These are phyloP conservation scores for Claviceps purpurea DNA, from an alignment of 2,329 filamentous ascomycete genomes.

Conservation along the genomic window DNA sequence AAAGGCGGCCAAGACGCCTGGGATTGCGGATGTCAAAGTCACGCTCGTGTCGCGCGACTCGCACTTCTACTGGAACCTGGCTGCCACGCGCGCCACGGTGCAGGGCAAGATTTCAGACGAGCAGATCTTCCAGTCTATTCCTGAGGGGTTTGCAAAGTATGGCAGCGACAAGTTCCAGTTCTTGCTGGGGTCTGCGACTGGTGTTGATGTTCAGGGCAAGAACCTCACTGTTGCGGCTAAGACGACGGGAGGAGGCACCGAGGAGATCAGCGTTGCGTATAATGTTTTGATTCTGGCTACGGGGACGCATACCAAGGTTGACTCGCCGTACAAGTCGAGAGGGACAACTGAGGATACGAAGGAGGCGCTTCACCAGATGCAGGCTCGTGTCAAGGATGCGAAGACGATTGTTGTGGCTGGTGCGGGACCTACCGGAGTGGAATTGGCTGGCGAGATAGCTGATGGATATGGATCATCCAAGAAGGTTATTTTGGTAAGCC, in stretches of 20 bases:
- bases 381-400: constrained; percentile 11
- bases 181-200: constrained; percentile 31
- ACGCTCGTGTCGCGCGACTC: constrained; percentile 24
- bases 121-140: constrained; percentile 32
- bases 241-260: neutral
- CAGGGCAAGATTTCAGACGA: constrained; percentile 33
- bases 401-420: constrained; percentile 25
- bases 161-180: constrained; percentile 28
- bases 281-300: constrained; percentile 42
- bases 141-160: constrained; percentile 22
- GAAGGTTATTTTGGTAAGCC: neutral
- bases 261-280: neutral
- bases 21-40: neutral
- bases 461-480: constrained; percentile 14
- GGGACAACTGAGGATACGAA: constrained; percentile 30
- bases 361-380: constrained; percentile 20
- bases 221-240: constrained; percentile 15
- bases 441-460: constrained; percentile 23
- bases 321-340: constrained; percentile 33
- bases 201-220: constrained; percentile 19
- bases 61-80: constrained; percentile 28
- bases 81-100: constrained; percentile 39
- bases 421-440: constrained; percentile 24
- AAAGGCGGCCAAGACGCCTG: neutral
- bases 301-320: constrained; percentile 29